Percentiles rank a stretch among this genome's conserved stretches.
Conservation (phyloP, 768 basidiomycete species). For the Psilocybe sp. region DNA sequence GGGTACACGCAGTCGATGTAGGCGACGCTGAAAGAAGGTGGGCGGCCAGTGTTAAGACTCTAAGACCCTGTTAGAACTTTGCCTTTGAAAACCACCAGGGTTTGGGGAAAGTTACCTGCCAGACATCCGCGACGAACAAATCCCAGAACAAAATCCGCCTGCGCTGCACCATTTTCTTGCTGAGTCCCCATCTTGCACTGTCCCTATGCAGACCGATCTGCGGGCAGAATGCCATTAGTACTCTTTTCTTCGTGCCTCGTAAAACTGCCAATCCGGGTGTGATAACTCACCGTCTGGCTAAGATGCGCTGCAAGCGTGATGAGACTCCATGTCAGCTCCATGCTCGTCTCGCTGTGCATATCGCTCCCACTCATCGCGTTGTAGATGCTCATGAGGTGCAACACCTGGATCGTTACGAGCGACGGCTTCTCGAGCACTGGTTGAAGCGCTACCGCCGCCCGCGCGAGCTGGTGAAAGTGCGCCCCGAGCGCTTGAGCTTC, state of each 20-base stretch:
- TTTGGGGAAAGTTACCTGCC: slow-evolving; percentile 46
- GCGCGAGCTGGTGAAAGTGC: slow-evolving; percentile 63
- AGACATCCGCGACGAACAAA: slow-evolving; percentile 68
- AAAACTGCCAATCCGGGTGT: background rate
- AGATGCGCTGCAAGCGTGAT: slow-evolving; percentile 65
- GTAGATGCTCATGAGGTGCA: slow-evolving; percentile 69
- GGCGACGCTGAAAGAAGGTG: slow-evolving; percentile 62
- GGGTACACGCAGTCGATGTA: slow-evolving; percentile 71
- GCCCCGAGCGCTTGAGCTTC: slow-evolving; percentile 43
- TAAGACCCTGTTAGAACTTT: background rate
- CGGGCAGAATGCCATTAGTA: background rate
- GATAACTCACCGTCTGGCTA: slow-evolving; percentile 54
- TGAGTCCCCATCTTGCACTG: slow-evolving; percentile 61
- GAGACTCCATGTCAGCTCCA: slow-evolving; percentile 71
- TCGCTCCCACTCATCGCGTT: slow-evolving; percentile 69
- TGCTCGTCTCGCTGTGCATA: slow-evolving; percentile 57
- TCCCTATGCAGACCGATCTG: slow-evolving; percentile 75
- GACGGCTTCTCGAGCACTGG: slow-evolving; percentile 72
- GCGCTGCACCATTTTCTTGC: slow-evolving; percentile 58
- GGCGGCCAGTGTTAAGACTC: slow-evolving; percentile 70
- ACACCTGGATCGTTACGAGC: slow-evolving; percentile 64
- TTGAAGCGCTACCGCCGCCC: slow-evolving; percentile 64
- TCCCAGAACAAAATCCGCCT: slow-evolving; percentile 77
- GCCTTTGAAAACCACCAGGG: background rate
- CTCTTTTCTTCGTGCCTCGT: too few relatives aligned